These are phyloP conservation scores for Filosporella fistucella DNA, from an alignment of 495 filamentous ascomycete species.

Conservation along the genomic window DNA sequence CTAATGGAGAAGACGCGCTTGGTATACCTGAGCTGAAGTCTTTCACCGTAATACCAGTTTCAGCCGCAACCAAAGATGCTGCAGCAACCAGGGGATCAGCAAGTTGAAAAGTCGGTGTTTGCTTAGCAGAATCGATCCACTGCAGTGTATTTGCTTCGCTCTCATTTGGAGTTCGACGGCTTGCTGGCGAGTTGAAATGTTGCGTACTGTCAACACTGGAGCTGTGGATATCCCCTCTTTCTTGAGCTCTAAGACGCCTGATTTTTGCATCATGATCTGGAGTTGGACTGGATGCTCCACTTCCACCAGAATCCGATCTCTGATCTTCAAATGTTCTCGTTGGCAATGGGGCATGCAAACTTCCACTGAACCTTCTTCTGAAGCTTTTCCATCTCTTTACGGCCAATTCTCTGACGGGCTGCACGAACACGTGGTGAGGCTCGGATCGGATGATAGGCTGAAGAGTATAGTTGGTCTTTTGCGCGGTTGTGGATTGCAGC, in stretches of 20 bases:
- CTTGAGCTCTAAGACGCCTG: conserved; percentile 16
- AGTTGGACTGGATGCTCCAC: conserved; percentile 4
- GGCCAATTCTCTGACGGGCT: conserved; percentile 24
- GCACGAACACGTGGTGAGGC: conserved; percentile 22
- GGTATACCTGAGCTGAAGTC: no score
- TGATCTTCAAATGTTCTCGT: neutral
- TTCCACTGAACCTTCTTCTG: conserved; percentile 12
- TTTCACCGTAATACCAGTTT: neutral
- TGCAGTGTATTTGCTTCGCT: neutral
- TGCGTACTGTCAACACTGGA: conserved; percentile 14
- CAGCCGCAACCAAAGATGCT: neutral
- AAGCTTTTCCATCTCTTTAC: conserved; percentile 22
- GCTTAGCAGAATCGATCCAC: neutral
- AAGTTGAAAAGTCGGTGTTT: neutral
- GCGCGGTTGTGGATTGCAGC: neutral
- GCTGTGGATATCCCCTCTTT: conserved; percentile 20
- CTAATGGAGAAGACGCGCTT: no score
- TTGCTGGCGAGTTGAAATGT: conserved; percentile 15
- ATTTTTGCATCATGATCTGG: conserved; percentile 8
- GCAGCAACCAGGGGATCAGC: neutral
- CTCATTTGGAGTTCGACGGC: conserved; percentile 1
- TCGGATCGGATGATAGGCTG: conserved; percentile 19
- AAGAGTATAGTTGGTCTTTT: conserved; percentile 10
- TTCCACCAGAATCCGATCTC: neutral
- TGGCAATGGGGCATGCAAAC: conserved; percentile 9